Evolutionary conservation across 345 rosid species (phyloP).

Genomic region (Draba incana): DNA sequence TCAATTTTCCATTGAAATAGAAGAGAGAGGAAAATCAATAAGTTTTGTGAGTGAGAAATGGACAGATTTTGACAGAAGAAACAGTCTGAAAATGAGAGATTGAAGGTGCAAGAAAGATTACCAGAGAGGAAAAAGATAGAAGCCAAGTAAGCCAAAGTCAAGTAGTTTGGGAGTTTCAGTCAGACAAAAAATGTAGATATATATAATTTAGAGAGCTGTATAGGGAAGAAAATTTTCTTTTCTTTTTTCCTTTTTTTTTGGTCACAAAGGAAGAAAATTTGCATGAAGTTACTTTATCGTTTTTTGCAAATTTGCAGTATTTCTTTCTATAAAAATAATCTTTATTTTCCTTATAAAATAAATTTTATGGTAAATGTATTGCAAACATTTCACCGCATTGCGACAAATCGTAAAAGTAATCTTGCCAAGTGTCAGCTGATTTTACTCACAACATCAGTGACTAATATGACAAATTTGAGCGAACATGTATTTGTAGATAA

Average conservation of each 20-base stretch:
- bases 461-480: not conserved
- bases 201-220: not conserved
- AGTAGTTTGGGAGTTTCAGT: conserved; percentile 19
- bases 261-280: not conserved
- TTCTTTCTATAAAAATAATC: not conserved
- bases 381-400: not conserved
- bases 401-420: conserved; percentile 1
- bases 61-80: conserved; percentile 6
- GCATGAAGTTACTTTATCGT: conserved; percentile 5
- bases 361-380: not conserved
- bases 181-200: not conserved
- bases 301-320: conserved; percentile 4
- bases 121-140: conserved; percentile 10
- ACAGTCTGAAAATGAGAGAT: conserved; percentile 18
- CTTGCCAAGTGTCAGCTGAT: not conserved
- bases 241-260: too few species aligned
- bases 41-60: conserved; percentile 9
- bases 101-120: conserved; percentile 21
- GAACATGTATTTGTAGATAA: too few species aligned
- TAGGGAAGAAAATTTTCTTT: not conserved
- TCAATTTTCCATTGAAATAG: not conserved
- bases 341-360: too few species aligned
- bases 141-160: conserved; percentile 31
- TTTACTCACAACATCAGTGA: not conserved
- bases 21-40: not conserved